A percentile compares a stretch with the other conserved stretches of the same genome.
These are phyloP conservation scores for Paecilomyces dactylethromorphus DNA, from an alignment of 2,329 filamentous ascomycete species.

Conservation along the genomic window DNA sequence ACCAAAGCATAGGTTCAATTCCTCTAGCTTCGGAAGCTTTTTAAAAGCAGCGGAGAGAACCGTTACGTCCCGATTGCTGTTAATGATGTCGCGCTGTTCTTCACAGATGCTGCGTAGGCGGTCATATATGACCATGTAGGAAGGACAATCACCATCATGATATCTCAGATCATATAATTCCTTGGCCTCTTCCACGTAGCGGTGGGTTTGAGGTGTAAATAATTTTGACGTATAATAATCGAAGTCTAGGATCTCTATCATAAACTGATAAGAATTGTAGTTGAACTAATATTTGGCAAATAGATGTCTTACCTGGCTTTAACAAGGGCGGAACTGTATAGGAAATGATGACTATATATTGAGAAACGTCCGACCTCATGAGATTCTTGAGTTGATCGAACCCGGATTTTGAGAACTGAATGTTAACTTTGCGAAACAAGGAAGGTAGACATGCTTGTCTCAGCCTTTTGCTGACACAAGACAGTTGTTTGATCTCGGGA, in stretches of 20 bases:
- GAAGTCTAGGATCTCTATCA: background rate
- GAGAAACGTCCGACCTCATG: background rate
- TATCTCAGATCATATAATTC: background rate
- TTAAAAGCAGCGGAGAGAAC: background rate
- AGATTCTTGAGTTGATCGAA: background rate
- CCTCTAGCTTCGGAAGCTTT: background rate
- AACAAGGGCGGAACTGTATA: background rate
- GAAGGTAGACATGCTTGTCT: background rate
- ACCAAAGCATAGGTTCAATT: background rate
- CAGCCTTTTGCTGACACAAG: background rate
- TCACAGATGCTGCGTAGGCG: background rate
- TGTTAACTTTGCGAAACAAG: background rate
- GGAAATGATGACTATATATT: background rate
- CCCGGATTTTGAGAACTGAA: background rate
- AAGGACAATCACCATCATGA: background rate
- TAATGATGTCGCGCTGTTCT: background rate
- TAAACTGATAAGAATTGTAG: background rate
- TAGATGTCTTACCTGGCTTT: background rate
- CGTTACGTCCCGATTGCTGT: background rate
- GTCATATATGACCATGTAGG: background rate
- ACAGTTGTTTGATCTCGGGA: background rate
- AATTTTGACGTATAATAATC: background rate
- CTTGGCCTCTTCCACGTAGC: slow-evolving; percentile 7
- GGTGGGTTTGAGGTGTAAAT: background rate
- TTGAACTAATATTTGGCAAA: background rate